phyloP scores from a whole-genome alignment of 495 filamentous ascomycete genomes.

The Tetracladium marchalianum region DNA sequence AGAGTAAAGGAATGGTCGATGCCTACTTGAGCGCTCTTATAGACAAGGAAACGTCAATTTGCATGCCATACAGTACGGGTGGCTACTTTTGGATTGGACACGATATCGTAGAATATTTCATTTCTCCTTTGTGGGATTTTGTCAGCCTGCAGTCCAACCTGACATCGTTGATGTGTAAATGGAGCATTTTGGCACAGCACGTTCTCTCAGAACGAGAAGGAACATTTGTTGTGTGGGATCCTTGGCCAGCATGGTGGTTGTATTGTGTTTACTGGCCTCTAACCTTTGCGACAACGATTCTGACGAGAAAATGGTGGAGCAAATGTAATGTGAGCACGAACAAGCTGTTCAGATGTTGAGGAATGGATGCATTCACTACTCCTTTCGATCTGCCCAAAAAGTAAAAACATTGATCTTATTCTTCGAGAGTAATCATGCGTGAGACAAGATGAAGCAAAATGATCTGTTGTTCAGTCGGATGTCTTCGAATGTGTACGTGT shows the following conservation, averaged over 20 bases:
- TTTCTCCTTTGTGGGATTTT: slow-evolving; percentile 30
- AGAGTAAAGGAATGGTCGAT: slow-evolving; percentile 20
- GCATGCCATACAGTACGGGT: slow-evolving; percentile 30
- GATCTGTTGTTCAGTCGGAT: too few species aligned
- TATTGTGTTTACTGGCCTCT: slow-evolving; percentile 55
- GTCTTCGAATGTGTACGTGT: too few species aligned
- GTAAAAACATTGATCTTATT: too few species aligned
- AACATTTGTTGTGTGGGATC: slow-evolving; percentile 48
- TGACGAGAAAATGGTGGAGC: slow-evolving; percentile 38
- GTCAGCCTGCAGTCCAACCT: slow-evolving; percentile 11
- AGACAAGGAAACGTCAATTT: background rate
- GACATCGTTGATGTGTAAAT: slow-evolving; percentile 13
- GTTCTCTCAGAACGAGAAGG: slow-evolving; percentile 47
- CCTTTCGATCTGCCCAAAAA: too few species aligned
- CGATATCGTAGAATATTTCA: slow-evolving; percentile 41
- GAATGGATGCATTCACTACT: too few species aligned
- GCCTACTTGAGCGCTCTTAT: slow-evolving; percentile 27
- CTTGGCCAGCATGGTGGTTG: slow-evolving; percentile 43
- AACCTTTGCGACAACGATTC: slow-evolving; percentile 32
- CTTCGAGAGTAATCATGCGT: too few species aligned
- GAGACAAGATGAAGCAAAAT: too few species aligned
- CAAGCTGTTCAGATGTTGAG: slow-evolving; percentile 38
- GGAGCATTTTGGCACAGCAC: slow-evolving; percentile 30
- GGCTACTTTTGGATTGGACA: slow-evolving; percentile 49
- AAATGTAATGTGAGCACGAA: slow-evolving; percentile 49